Conservation (phyloP, 306 rosid species). For the Comarum palustre region DNA sequence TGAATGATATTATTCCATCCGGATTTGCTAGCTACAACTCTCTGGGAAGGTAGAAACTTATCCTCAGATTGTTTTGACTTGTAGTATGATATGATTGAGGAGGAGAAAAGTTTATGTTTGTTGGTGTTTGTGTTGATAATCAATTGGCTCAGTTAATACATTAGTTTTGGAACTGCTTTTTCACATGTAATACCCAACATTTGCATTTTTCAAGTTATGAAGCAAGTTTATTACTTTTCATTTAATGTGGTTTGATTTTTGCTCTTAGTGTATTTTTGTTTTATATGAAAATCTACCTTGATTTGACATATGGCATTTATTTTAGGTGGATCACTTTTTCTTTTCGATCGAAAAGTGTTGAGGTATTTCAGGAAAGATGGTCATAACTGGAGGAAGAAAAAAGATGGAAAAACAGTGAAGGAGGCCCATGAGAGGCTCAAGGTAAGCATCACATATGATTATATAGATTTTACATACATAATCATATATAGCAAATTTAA, state of each 20-base stretch:
- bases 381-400: constrained; percentile 94
- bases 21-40: not conserved
- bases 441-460: constrained; percentile 39
- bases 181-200: not conserved
- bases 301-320: constrained; percentile 25
- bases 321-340: constrained; percentile 87
- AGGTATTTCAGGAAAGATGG: constrained; percentile 93
- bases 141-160: not conserved
- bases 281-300: constrained; percentile 19
- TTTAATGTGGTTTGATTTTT: constrained; percentile 8
- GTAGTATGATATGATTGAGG: not conserved
- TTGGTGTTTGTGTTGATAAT: not conserved
- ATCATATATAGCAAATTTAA: not conserved
- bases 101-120: not conserved
- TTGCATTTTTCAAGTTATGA: constrained; percentile 1
- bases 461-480: not conserved
- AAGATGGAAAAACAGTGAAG: constrained; percentile 82
- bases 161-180: not conserved
- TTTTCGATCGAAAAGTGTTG: constrained; percentile 84
- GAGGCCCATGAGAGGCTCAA: constrained; percentile 95
- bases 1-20: not conserved
- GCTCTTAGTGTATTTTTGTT: not conserved
- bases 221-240: not conserved
- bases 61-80: not conserved
- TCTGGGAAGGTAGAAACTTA: not conserved